phyloP scores from a whole-genome alignment of 768 basidiomycete species.

The Ramaria sp. region DNA sequence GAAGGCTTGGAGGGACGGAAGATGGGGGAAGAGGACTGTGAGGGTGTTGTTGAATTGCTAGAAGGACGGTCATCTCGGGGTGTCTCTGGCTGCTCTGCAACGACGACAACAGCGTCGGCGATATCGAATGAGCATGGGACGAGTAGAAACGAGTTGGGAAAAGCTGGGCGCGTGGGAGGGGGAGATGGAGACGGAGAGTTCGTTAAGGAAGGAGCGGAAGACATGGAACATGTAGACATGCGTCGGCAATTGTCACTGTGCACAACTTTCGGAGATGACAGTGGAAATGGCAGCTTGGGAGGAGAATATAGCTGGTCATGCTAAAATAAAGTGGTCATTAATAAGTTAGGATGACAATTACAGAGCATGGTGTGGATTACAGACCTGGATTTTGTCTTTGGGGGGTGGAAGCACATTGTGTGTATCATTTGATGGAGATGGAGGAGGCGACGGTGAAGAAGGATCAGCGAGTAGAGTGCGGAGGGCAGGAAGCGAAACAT shows the following conservation, averaged over 20 bases:
- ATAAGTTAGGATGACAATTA: neutral
- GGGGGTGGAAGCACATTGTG: neutral
- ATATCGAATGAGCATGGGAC: neutral
- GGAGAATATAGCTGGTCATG: neutral
- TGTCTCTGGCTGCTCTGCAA: neutral
- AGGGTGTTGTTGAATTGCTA: conserved; percentile 30
- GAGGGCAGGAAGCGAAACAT: neutral
- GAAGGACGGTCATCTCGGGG: neutral
- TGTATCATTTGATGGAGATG: neutral
- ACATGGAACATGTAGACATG: conserved; percentile 67
- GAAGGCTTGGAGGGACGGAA: conserved; percentile 1
- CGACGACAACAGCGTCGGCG: conserved; percentile 4
- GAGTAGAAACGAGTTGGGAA: conserved; percentile 48
- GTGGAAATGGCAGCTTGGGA: conserved; percentile 3
- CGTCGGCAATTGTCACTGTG: neutral
- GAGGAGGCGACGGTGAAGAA: neutral
- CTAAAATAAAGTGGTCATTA: neutral
- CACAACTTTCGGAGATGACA: neutral
- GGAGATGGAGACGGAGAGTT: conserved; percentile 71
- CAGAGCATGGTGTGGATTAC: neutral
- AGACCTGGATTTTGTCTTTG: neutral
- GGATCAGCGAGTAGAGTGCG: neutral
- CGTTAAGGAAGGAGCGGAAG: conserved; percentile 79
- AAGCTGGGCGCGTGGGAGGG: conserved; percentile 50
- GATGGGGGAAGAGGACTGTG: conserved; percentile 31